Evolutionary conservation across 2,329 filamentous ascomycete genomes (phyloP).

Genomic region (Falciphora oryzae): DNA sequence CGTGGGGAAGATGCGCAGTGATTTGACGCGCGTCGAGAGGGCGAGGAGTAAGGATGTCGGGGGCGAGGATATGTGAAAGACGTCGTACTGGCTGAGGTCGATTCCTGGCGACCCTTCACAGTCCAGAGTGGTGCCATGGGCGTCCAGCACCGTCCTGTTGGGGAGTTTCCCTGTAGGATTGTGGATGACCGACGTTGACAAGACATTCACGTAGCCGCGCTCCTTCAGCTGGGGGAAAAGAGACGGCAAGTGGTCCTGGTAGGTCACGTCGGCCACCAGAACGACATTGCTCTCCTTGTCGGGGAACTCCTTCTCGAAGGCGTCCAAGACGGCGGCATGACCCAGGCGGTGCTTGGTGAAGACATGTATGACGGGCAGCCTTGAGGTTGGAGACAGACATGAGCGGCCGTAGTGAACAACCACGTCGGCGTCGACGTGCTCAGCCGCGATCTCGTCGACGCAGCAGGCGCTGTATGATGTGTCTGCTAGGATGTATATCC

Average conservation of each 20-base stretch:
- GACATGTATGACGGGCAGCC: constrained; percentile 83
- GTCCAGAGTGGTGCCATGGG: constrained; percentile 24
- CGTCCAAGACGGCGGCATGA: constrained; percentile 46
- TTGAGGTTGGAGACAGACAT: constrained; percentile 83
- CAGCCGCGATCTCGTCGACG: constrained; percentile 92
- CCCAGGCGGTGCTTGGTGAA: constrained; percentile 73
- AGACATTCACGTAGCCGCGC: constrained; percentile 63
- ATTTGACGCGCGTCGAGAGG: constrained; percentile 73
- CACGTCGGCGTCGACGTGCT: constrained; percentile 85
- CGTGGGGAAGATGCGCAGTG: constrained; percentile 67
- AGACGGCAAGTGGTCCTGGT: constrained; percentile 63
- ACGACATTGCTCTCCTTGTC: constrained; percentile 63
- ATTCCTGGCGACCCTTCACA: constrained; percentile 31
- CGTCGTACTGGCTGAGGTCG: constrained; percentile 59
- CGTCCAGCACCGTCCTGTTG: constrained; percentile 62
- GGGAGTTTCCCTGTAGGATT: constrained; percentile 77
- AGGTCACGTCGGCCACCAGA: constrained; percentile 86
- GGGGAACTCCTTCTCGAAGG: constrained; percentile 65
- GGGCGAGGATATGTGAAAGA: constrained; percentile 79
- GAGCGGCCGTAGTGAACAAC: constrained; percentile 92
- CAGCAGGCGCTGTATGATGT: constrained; percentile 97
- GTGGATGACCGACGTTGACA: constrained; percentile 67
- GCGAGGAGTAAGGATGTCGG: constrained; percentile 80
- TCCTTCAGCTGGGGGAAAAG: constrained; percentile 50
- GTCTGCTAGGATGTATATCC: constrained; percentile 82